Base-by-base conservation (phyloP, 768 basidiomycete species). In the Macrolepiota albuminosa region DNA sequence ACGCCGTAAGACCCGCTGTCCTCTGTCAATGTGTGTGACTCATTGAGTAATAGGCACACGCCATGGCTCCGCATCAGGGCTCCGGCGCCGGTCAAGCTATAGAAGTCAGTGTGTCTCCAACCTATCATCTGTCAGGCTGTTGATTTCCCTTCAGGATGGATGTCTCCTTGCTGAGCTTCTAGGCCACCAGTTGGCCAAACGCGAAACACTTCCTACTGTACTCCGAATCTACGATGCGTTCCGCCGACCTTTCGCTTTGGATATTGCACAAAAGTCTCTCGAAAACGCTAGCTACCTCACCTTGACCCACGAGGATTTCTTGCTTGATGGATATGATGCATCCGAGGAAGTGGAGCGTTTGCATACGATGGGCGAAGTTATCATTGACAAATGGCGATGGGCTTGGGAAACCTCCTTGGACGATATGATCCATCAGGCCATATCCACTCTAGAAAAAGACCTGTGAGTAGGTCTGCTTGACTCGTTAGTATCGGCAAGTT, bases 81-180 rank as follows among this genome's bases (percentile, higher is more conserved):
- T 76, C 78, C 10, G 79, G 79, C 33, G 78, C 79, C n/a, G 79
- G 78, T 4, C 78, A 80, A 65, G 79, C 78, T 9, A 75, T 80
- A 46, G 79, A 81, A 64, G 76, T 75, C 61, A 14, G 54, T 40
- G 31, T 52, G 2, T 50, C n/a, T 54, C 24, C 24, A 14, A 24
- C 6, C 8, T 29, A 8, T 29, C 6, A 21, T 51, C 29, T 13
- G 16, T 34, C 11, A 3, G 31, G 26, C 24, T 18, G 8, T 24
- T 50, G 1, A 16, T n/a, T 21, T 10, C n/a, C 42, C n/a, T 45
- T 29, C 51, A 78, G 76, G 76, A 78, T 57, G 72, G 73, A 0
- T 76, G 74, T 54, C 67, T 78, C 40, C 67, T 78, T 10, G 74
- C 59, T 8, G 56, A 72, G 36, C 69, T 73, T 36, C 58, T 73